phyloP scores from a whole-genome alignment of 148 eudicot genomes.

The Talinum fruticosum region DNA sequence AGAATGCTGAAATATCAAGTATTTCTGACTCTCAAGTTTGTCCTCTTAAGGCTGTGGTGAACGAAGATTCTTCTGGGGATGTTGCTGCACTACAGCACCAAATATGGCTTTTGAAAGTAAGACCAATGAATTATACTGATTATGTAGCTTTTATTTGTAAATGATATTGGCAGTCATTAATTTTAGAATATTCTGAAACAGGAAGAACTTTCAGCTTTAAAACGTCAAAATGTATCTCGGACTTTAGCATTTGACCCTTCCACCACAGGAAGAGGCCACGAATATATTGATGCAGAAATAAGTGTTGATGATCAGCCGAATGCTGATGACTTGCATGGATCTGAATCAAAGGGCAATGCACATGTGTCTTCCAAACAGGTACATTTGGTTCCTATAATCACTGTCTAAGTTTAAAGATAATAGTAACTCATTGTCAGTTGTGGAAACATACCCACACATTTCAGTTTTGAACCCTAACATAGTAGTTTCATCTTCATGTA shows the following conservation, averaged over 20 bases:
- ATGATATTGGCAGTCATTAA: not conserved
- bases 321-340: slow-evolving; percentile 28
- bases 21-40: not conserved
- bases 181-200: slow-evolving; percentile 32
- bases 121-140: slow-evolving; percentile 17
- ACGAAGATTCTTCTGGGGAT: slow-evolving; percentile 95
- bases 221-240: slow-evolving; percentile 65
- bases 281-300: slow-evolving; percentile 29
- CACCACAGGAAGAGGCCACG: slow-evolving; percentile 19
- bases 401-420: not conserved
- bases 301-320: slow-evolving; percentile 28
- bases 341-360: slow-evolving; percentile 38
- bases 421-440: not conserved
- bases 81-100: slow-evolving; percentile 67
- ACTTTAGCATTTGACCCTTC: slow-evolving; percentile 56
- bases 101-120: slow-evolving; percentile 74
- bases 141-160: not conserved
- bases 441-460: not conserved
- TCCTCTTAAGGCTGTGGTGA: slow-evolving; percentile 72
- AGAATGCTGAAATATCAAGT: not conserved
- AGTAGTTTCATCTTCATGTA: not conserved
- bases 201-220: slow-evolving; percentile 83
- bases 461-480: not conserved
- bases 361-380: slow-evolving; percentile 82
- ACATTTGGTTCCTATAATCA: slow-evolving; percentile 3